A percentile compares a stretch with the other conserved stretches of the same genome.
phyloP scores from a whole-genome alignment of 2,329 filamentous ascomycete genomes.

The Colletotrichum melonis region DNA sequence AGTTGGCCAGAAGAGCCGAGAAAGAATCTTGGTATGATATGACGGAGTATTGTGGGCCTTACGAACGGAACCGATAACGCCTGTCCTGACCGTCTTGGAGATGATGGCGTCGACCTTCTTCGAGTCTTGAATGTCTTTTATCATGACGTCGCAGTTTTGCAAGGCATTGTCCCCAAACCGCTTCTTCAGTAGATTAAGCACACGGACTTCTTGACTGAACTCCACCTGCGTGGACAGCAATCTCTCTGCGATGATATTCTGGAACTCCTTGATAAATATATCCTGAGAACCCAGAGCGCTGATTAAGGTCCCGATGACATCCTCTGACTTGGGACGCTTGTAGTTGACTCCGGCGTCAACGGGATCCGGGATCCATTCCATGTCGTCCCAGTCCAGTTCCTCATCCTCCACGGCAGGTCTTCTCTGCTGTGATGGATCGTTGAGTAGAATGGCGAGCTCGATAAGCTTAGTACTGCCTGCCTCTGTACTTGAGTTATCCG shows the following conservation, averaged over 20 bases:
- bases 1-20: constrained; percentile 92
- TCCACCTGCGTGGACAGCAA: constrained; percentile 74
- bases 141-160: constrained; percentile 97
- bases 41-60: constrained; percentile 45
- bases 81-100: constrained; percentile 51
- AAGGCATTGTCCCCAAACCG: constrained; percentile 87
- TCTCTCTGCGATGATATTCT: constrained; percentile 87
- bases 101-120: constrained; percentile 77
- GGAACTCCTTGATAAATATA: constrained; percentile 93
- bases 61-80: constrained; percentile 36
- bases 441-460: constrained; percentile 75
- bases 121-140: constrained; percentile 91
- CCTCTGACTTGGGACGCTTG: constrained; percentile 86
- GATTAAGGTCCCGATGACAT: constrained; percentile 92
- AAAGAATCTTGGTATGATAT: constrained; percentile 87
- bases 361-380: constrained; percentile 93
- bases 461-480: constrained; percentile 64
- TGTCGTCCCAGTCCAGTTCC: constrained; percentile 89
- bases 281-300: constrained; percentile 90
- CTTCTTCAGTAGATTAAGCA: constrained; percentile 87
- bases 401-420: constrained; percentile 68
- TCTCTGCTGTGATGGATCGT: constrained; percentile 67
- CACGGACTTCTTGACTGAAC: constrained; percentile 83
- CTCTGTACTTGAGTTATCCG: constrained; percentile 56
- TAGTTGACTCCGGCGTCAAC: constrained; percentile 94